Evolutionary conservation across 352 stramenopile species (phyloP).

Genomic region (Phytophthora ramorum): DNA sequence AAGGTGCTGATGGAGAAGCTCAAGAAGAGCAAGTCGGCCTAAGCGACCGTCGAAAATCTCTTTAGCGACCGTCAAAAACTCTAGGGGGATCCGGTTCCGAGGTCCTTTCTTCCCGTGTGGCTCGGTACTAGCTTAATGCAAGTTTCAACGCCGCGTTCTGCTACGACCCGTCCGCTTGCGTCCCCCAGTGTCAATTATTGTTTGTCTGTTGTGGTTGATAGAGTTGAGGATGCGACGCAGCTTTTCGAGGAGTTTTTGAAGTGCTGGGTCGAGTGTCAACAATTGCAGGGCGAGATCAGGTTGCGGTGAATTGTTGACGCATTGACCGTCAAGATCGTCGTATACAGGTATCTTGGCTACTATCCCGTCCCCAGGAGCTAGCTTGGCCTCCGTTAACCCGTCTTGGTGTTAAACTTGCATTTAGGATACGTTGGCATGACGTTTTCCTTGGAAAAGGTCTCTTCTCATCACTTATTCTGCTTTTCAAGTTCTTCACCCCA

Average conservation of each 20-base stretch:
- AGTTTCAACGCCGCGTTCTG: slow-evolving; percentile 39
- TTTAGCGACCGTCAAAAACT: background rate
- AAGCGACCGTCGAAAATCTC: slow-evolving; percentile 28
- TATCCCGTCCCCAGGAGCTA: background rate
- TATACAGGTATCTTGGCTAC: background rate
- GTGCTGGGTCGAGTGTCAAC: background rate
- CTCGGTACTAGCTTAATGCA: slow-evolving; percentile 48
- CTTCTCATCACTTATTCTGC: no score
- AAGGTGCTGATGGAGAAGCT: slow-evolving; percentile 97
- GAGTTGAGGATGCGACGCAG: background rate
- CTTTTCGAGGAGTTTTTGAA: no score
- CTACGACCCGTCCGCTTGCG: slow-evolving; percentile 24
- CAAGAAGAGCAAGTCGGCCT: slow-evolving; percentile 83
- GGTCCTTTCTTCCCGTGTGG: slow-evolving; percentile 44
- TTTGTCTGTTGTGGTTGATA: slow-evolving; percentile 2
- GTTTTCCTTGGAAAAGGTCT: no score
- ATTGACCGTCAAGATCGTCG: no score
- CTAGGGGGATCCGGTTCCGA: slow-evolving; percentile 14
- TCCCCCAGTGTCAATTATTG: background rate
- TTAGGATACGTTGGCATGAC: no score
- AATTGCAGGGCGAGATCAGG: background rate
- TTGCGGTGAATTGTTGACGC: background rate
- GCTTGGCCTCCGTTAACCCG: background rate
- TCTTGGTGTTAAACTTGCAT: no score
- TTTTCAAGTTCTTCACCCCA: no score